Evolutionary conservation across 2,329 filamentous ascomycete genomes (phyloP), one percentile per base, ranked within the genome.

Genomic region (Pseudogymnoascus sp.): DNA sequence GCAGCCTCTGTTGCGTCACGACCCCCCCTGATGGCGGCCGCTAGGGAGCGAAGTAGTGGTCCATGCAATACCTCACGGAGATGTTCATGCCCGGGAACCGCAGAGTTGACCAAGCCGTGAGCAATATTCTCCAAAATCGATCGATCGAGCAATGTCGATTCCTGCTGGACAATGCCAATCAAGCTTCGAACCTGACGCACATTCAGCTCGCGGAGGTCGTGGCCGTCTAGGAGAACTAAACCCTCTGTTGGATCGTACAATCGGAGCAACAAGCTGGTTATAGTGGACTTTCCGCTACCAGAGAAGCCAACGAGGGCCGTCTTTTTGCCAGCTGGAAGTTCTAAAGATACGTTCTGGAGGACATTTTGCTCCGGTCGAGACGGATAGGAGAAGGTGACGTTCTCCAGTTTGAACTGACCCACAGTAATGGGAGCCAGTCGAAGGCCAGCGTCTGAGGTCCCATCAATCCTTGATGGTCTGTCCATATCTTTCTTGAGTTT

Each of bases 221-320:
- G 70, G 10, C 72, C 74, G 65, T 77, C 76, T 13, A 78, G 71
- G 13, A 69, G 67, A 15, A 78, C 75, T 4, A 64, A 64, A 10
- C 76, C 77, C 65, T 60, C 53, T 6, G 50, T 67, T 2, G 72
- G 73, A 33, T 68, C 82, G 68, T 95, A 91, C 0, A 97, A 79
- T 0, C 88, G 85, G 3, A 96, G 77, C 0, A 97, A 78, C 0
- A 97, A 77, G 0, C 88, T 84, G 0, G 88, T 82, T 37, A 97
- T 80, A 0, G 93, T 97, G 13, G 89, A 93, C 76, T 99, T 97
- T 0, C 95, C 93, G n/a, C 88, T 90, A 0, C 95, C 93, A 0
- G 92, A 96, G 0, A 83, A 77, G 0, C 93, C 93, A 1, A 96
- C 91, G 19, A 97, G 85, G 2, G 90, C 91, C 0, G 87, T 87